Base-by-base conservation (phyloP, 305 asterid genomes). In the Andrographis paniculata region DNA sequence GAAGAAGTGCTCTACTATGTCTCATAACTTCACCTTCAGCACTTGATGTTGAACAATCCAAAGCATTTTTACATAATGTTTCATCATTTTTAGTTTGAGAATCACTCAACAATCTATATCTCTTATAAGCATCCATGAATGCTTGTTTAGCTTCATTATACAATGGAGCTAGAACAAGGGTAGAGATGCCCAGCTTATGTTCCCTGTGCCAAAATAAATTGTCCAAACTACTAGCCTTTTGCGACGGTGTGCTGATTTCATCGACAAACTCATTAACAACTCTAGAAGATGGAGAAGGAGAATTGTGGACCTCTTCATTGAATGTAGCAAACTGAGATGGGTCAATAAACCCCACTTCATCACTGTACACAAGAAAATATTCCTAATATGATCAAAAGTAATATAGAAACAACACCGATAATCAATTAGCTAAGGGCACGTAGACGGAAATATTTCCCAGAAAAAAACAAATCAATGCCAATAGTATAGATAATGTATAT, bases 281-380 rank as follows among this genome's bases (percentile, higher is more conserved):
- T 42, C 18, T 66, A 17, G 58, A 17, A 18, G 65, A 52, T 18
- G 35, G 36, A 42, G 75, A 58, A 57, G 65, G 30, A 51, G 62
- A 38, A 60, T 44, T 23, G 38, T 15, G 60, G 50, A 44, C 45
- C 63, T 71, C 88, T 56, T 75, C 72, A 60, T 31, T 56, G 22
- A 89, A 66, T 48, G 69, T 48, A 60, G 69, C 56, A 72, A 85
- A 78, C 64, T 72, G 93, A 47, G 89, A 65, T 12, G 93, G 95
- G 65, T 88, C 95, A 62, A 84, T 58, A 65, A 79, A 76, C 53
- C 97, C 97, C 65, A 89, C 74, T 76, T 89, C 95, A 66, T 89
- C 93, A 60, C 94, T 89, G 69, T 33, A n/a, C 12, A 33, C 38
- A 14, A 21, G 2, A 50, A 36, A 50, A 50, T 30, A 12, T n/a